These are phyloP conservation scores for Lichtheimia corymbifera DNA, from an alignment of 371 early-diverging fungal species.

Conservation along the genomic window DNA sequence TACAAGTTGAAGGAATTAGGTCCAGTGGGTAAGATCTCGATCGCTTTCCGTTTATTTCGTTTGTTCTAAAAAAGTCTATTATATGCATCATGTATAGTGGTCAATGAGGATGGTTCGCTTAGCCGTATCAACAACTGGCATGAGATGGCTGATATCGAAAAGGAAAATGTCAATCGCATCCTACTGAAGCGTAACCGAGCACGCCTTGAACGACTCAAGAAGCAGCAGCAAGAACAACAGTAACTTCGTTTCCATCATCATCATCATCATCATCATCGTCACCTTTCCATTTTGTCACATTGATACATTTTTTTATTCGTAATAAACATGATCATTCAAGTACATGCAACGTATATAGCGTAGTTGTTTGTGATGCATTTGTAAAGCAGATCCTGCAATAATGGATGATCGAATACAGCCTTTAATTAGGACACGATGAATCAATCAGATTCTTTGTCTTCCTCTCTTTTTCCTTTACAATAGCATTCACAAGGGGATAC, in stretches of 20 bases:
- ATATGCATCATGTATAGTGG: conserved; percentile 27
- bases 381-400: too few species aligned
- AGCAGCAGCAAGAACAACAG: conserved; percentile 7
- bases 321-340: too few species aligned
- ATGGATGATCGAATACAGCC: too few species aligned
- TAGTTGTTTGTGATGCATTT: too few species aligned
- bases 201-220: conserved; percentile 14
- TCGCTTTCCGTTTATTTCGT: not conserved
- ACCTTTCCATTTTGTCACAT: too few species aligned
- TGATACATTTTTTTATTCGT: too few species aligned
- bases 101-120: conserved; percentile 70
- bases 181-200: conserved; percentile 65
- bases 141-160: conserved; percentile 71
- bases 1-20: conserved; percentile 56
- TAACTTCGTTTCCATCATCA: not conserved
- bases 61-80: not conserved
- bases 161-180: conserved; percentile 62
- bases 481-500: too few species aligned
- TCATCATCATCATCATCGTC: not conserved
- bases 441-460: too few species aligned
- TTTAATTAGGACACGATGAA: too few species aligned
- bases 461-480: too few species aligned
- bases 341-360: too few species aligned
- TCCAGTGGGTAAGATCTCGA: conserved; percentile 50
- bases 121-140: conserved; percentile 76